Conservation (phyloP, 805 yeast species). For the Candida hungchunana region DNA sequence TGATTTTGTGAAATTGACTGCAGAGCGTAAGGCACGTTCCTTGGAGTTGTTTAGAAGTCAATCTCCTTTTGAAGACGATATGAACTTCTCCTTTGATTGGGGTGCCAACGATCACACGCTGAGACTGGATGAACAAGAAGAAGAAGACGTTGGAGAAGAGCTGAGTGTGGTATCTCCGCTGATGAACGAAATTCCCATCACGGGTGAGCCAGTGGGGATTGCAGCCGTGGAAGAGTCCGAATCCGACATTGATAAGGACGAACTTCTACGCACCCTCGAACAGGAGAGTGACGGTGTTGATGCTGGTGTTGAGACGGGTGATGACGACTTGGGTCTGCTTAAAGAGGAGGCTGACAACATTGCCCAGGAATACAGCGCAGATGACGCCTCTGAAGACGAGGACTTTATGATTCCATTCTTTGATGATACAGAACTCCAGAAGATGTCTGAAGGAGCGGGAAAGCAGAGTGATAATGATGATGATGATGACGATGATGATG, state of each 20-base stretch:
- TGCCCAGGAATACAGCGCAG: constrained; percentile 34
- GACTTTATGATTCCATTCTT: constrained; percentile 43
- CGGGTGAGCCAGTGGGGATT: constrained; percentile 22
- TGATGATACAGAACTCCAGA: constrained; percentile 32
- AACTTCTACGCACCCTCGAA: constrained; percentile 33
- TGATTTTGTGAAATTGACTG: constrained; percentile 69
- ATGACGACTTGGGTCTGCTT: constrained; percentile 33
- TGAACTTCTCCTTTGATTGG: constrained; percentile 38
- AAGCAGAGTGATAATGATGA: constrained; percentile 2
- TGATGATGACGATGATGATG: constrained; percentile 41
- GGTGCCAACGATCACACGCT: constrained; percentile 35
- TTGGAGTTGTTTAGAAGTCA: constrained; percentile 42
- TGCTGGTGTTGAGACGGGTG: constrained; percentile 33
- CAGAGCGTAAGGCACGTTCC: constrained; percentile 56
- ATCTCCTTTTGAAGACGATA: constrained; percentile 32
- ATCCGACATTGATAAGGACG: constrained; percentile 54
- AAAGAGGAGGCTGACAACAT: constrained; percentile 41
- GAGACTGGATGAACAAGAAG: constrained; percentile 29
- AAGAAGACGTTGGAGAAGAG: constrained; percentile 64
- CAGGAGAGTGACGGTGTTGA: constrained; percentile 33
- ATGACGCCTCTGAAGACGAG: constrained; percentile 32
- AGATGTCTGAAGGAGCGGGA: constrained; percentile 17
- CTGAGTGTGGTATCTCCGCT: constrained; percentile 24
- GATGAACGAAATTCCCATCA: constrained; percentile 16
- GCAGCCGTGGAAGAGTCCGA: constrained; percentile 28